Evolutionary conservation across 192 early-diverging fungal species (phyloP), one percentile per base, ranked within the genome.

Genomic region (Hyaloraphidium curvatum): DNA sequence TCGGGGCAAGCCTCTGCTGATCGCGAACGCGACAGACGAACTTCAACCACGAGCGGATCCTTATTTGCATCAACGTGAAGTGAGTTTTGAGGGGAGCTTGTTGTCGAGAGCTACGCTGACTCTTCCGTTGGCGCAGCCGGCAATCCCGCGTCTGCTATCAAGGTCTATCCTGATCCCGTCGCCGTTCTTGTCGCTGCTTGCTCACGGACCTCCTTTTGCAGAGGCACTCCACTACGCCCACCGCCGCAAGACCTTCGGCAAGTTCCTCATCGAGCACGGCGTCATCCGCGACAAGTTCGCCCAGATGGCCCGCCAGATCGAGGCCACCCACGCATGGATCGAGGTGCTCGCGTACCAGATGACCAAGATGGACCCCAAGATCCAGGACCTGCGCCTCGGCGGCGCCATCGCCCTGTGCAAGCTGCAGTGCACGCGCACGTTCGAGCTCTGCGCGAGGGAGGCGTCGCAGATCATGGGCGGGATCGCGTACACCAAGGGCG

Each of bases 381-480:
- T 83, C 30, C 83, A 11, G 33, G n/a, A 37, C 33, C 9, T 11
- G n/a, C 77, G 82, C 56, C 66, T 90, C 2, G 87, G 87, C 54
- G 87, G 87, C 2, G 81, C 83, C 1, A 85, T 90, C 62, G 87
- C 87, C 13, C 60, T 90, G 30, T 67, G 82, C 55, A 90, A 90
- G 67, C 83, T 83, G 7, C 85, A 87, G 58, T 48, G 77, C 1
- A 86, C 87, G 2, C 85, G 81, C 56, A 90, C 85, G 3, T 78
- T 90, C 55, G 87, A 90, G 58, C 87, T 62, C 63, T 84, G 82
- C 58, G 84, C 85, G 19, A 74, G 84, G 50, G 85, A 90, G 68
- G 87, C 87, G 5, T 71, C 82, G 13, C 87, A 88, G 63, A 88
- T 90, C 58, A 86, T 88, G 75, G 87, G 87, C 55, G 87, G 87